Conservation (phyloP, 2,329 filamentous ascomycete species). For the Mycocentrospora acerina region DNA sequence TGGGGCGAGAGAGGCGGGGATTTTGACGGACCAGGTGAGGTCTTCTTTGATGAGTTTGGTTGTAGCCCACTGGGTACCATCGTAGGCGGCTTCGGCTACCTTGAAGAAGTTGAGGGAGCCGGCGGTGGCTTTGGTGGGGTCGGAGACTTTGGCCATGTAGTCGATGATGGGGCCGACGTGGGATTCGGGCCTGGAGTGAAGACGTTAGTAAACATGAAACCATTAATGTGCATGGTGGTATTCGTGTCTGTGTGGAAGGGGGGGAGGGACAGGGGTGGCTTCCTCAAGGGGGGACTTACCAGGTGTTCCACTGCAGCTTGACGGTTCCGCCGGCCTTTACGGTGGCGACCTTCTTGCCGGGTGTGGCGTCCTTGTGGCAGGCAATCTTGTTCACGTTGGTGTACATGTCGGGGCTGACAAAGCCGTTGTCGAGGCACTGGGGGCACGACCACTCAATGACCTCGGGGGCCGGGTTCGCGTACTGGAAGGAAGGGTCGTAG, state of each 20-base stretch:
- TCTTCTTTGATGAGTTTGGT: conserved; percentile 38
- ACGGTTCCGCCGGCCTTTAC: conserved; percentile 60
- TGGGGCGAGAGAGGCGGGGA: conserved; percentile 28
- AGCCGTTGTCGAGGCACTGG: conserved; percentile 28
- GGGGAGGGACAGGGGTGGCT: too few species aligned
- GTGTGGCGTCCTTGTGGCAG: conserved; percentile 59
- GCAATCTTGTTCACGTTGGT: conserved; percentile 49
- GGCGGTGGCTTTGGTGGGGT: too few species aligned
- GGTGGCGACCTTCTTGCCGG: conserved; percentile 52
- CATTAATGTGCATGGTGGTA: too few species aligned
- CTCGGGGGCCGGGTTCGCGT: conserved; percentile 1
- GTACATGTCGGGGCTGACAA: conserved; percentile 22
- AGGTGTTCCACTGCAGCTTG: conserved; percentile 53
- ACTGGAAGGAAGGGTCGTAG: too few species aligned
- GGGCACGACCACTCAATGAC: conserved; percentile 25
- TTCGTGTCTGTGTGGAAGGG: too few species aligned
- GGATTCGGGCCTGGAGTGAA: too few species aligned
- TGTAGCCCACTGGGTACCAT: conserved; percentile 34
- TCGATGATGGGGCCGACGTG: conserved; percentile 38
- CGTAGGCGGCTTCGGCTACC: conserved; percentile 12
- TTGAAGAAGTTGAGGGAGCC: too few species aligned
- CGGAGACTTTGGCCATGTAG: conserved; percentile 37
- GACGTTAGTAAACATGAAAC: too few species aligned
- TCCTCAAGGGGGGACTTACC: too few species aligned
- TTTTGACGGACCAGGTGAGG: conserved; percentile 36